Conservation (phyloP, 2,329 filamentous ascomycete species). For the Fusarium sp. region DNA sequence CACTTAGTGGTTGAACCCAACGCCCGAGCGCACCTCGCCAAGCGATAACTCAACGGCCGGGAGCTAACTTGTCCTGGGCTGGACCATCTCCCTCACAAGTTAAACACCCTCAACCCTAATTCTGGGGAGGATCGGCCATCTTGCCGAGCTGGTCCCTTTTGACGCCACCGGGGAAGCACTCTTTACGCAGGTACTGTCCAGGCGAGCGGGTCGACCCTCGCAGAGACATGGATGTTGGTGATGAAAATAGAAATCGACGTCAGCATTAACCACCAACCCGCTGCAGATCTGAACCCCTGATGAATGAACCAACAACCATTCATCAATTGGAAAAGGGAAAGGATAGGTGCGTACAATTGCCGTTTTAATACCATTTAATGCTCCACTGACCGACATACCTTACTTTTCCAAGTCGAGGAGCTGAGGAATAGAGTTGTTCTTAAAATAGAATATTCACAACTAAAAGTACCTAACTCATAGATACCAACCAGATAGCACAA, state of each 20-base stretch:
- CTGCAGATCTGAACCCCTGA: conserved; percentile 38
- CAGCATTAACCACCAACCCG: conserved; percentile 24
- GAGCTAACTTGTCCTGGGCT: conserved; percentile 26
- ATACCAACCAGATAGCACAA: no score
- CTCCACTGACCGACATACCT: background rate
- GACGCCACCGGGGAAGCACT: conserved; percentile 33
- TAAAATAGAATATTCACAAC: no score
- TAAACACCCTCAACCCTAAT: conserved; percentile 1
- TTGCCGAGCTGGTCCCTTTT: conserved; percentile 34
- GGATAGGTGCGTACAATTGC: background rate
- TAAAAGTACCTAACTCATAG: no score
- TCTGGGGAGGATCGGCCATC: conserved; percentile 41
- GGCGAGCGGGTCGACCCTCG: background rate
- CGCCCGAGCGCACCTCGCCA: conserved; percentile 20
- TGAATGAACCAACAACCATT: conserved; percentile 11
- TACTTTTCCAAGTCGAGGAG: background rate
- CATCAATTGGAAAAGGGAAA: background rate
- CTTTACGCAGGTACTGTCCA: conserved; percentile 43
- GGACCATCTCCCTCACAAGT: conserved; percentile 8
- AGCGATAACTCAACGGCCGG: conserved; percentile 35
- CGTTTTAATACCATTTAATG: conserved; percentile 24
- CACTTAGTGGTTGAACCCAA: conserved; percentile 2
- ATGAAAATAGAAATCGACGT: conserved; percentile 41
- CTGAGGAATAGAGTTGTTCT: background rate
- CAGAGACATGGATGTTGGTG: conserved; percentile 7